Evolutionary conservation across 176 grass and related monocot genomes (phyloP).

Genomic region (Elymus sibiricus): DNA sequence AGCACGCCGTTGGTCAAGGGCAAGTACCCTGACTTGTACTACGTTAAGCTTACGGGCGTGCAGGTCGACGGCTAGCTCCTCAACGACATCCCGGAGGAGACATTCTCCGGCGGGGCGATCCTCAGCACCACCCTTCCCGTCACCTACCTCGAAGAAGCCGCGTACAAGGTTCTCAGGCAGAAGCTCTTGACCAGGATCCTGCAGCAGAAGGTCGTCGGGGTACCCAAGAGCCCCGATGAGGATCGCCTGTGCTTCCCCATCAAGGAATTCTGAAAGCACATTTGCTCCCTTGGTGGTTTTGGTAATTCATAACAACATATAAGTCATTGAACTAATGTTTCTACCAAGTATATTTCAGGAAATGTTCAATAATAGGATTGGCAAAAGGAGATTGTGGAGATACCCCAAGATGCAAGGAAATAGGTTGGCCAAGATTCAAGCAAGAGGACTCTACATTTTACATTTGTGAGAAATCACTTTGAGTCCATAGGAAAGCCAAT

Average conservation of each 20-base stretch:
- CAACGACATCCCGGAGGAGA: neutral
- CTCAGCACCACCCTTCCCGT: conserved; percentile 1
- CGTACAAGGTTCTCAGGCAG: neutral
- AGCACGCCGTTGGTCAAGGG: neutral
- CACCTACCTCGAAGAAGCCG: conserved; percentile 15
- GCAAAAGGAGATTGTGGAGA: too few species aligned
- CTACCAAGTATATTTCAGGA: too few species aligned
- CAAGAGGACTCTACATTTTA: too few species aligned
- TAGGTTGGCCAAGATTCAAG: too few species aligned
- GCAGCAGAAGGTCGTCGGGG: neutral
- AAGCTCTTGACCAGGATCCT: neutral
- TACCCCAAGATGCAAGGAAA: too few species aligned
- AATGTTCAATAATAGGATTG: too few species aligned
- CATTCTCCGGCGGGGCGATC: conserved; percentile 4
- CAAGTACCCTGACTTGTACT: neutral
- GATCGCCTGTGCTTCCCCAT: conserved; percentile 3
- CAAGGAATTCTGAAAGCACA: too few species aligned
- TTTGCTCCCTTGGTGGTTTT: too few species aligned
- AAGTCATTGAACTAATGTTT: too few species aligned
- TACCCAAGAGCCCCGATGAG: neutral
- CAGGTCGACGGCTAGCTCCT: neutral
- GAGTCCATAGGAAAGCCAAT: too few species aligned
- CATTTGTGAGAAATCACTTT: too few species aligned
- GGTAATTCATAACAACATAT: too few species aligned
- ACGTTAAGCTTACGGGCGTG: neutral